Conservation (phyloP, 441 rosid genomes). For the Adansonia madagascariensis region DNA sequence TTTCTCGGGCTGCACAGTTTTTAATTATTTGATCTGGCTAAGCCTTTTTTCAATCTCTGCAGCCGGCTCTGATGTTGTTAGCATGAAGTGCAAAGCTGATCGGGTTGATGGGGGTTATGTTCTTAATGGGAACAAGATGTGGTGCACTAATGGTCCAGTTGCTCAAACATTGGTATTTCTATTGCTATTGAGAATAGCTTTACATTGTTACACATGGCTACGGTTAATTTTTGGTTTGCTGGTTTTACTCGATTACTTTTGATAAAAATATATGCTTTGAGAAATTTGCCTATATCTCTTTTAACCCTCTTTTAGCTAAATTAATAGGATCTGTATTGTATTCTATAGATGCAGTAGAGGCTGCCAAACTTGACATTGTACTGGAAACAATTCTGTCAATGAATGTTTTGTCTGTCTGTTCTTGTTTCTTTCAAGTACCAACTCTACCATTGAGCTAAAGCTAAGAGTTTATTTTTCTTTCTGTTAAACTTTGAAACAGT, state of each 20-base stretch:
- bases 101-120: constrained; percentile 83
- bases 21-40: constrained; percentile 22
- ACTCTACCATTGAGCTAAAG: not conserved
- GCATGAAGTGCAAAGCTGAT: constrained; percentile 97
- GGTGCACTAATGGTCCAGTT: constrained; percentile 98
- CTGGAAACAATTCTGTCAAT: not conserved
- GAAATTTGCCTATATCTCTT: not conserved
- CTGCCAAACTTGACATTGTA: not conserved
- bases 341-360: not conserved
- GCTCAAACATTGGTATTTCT: constrained; percentile 87
- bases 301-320: not conserved
- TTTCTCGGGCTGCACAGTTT: not conserved
- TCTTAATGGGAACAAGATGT: constrained; percentile 93
- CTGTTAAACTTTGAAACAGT: not conserved
- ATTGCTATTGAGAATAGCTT: constrained; percentile 4
- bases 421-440: not conserved
- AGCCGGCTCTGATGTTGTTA: constrained; percentile 97
- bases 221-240: not conserved
- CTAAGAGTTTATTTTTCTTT: not conserved
- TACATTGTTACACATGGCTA: not conserved
- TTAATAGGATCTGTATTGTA: not conserved
- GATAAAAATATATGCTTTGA: not conserved
- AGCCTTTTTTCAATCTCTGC: constrained; percentile 28
- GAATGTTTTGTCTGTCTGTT: not conserved
- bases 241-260: constrained; percentile 5